Percentiles rank a stretch among this genome's conserved stretches.
These are phyloP conservation scores for Chondrostereum purpureum DNA, from an alignment of 1,284 basidiomycete genomes.

Conservation along the genomic window DNA sequence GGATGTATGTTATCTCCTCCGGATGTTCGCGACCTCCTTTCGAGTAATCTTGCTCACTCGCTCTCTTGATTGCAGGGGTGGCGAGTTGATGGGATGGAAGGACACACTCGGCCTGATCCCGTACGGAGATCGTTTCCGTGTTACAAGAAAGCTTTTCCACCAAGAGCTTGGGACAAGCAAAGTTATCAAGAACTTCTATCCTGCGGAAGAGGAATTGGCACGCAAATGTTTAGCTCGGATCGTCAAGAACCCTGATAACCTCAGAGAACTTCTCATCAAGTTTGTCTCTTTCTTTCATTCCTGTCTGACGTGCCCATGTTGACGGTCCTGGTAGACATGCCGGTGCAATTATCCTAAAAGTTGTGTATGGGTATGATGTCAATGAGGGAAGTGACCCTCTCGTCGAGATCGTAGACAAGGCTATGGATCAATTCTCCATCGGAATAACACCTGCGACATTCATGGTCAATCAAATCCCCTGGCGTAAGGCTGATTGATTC, in stretches of 20 bases:
- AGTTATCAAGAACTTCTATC: conserved; percentile 14
- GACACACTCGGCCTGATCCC: conserved; percentile 17
- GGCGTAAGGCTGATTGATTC: conserved; percentile 16
- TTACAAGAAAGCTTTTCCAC: conserved; percentile 12
- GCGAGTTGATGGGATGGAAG: conserved; percentile 15
- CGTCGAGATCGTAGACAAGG: conserved; percentile 16
- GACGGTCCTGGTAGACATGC: conserved; percentile 16
- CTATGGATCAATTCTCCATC: conserved; percentile 17
- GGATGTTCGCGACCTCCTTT: conserved; percentile 5
- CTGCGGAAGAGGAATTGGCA: conserved; percentile 20
- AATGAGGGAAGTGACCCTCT: conserved; percentile 20
- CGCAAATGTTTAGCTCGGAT: conserved; percentile 20
- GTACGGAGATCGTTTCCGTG: conserved; percentile 18
- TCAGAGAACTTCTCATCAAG: conserved; percentile 15
- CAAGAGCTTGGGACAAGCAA: conserved; percentile 21
- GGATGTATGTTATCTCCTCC: conserved; percentile 16
- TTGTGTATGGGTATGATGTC: conserved; percentile 27
- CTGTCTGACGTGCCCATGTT: not conserved
- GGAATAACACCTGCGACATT: conserved; percentile 20
- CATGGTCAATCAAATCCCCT: conserved; percentile 27
- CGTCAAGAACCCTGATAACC: conserved; percentile 14
- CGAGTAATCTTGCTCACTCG: not conserved
- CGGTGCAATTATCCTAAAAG: conserved; percentile 22
- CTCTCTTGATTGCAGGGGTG: not conserved
- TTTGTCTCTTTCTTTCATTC: conserved; percentile 4